These are phyloP conservation scores for Boletus albobrunnescens DNA, from an alignment of 1,284 basidiomycete species.

Conservation along the genomic window DNA sequence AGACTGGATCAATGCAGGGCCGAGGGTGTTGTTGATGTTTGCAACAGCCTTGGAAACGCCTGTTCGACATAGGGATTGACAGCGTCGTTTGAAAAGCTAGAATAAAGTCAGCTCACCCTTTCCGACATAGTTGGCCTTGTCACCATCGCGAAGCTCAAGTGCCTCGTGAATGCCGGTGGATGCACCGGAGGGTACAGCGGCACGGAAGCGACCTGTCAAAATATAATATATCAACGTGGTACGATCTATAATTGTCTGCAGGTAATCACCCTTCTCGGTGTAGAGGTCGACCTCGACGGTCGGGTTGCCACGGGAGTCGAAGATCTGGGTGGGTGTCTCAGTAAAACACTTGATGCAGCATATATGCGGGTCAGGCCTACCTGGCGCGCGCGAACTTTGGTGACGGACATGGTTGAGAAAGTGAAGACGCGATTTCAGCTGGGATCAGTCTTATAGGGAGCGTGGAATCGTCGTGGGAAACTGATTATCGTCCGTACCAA, in stretches of 20 bases:
- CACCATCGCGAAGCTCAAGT: conserved; percentile 96
- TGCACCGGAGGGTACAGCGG: conserved; percentile 95
- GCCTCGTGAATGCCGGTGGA: conserved; percentile 99
- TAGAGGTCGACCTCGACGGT: conserved; percentile 93
- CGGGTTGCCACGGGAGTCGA: conserved; percentile 94
- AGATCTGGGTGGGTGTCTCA: conserved; percentile 62
- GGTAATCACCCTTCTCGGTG: conserved; percentile 75
- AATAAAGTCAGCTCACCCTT: conserved; percentile 62
- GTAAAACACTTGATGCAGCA: conserved; percentile 7
- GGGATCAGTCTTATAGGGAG: conserved; percentile 25
- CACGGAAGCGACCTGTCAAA: conserved; percentile 84
- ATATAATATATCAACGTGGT: conserved; percentile 6
- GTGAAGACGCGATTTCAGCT: conserved; percentile 19
- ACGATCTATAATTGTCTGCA: conserved; percentile 1
- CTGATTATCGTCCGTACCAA: conserved; percentile 28
- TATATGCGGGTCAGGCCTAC: conserved; percentile 39
- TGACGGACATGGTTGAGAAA: conserved; percentile 72
- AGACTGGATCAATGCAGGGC: conserved; percentile 84
- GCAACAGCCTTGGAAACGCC: conserved; percentile 92
- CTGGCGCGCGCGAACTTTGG: conserved; percentile 86
- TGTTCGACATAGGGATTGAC: conserved; percentile 30
- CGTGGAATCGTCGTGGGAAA: conserved; percentile 28
- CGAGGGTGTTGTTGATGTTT: conserved; percentile 94
- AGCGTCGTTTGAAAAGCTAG: background rate
- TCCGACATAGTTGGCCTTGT: conserved; percentile 90